Evolutionary conservation across 768 basidiomycete genomes (phyloP).

Genomic region (Tylopilus vinaceipallidus): DNA sequence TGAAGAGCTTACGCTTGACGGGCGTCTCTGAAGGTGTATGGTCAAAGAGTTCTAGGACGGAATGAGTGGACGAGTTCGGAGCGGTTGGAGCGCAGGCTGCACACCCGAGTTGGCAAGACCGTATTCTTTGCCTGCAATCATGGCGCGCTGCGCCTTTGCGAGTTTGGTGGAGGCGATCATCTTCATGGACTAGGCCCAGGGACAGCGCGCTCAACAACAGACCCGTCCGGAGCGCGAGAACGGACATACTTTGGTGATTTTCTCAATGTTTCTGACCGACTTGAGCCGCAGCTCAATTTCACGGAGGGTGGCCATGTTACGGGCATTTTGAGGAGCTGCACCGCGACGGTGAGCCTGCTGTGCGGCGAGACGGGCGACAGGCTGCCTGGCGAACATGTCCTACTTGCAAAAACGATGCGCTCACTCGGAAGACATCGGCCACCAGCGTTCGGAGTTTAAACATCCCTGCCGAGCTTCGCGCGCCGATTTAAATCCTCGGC

Average conservation of each 20-base stretch:
- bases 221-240: not conserved
- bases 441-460: constrained; percentile 33
- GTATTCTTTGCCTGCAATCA: constrained; percentile 89
- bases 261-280: constrained; percentile 97
- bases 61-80: not conserved
- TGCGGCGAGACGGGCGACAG: constrained; percentile 41
- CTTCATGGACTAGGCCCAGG: constrained; percentile 79
- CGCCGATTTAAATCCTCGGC: constrained; percentile 30
- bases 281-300: constrained; percentile 96
- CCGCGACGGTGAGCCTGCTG: constrained; percentile 39
- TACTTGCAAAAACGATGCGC: constrained; percentile 1
- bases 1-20: constrained; percentile 79
- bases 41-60: constrained; percentile 76
- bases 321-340: constrained; percentile 47
- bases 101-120: constrained; percentile 87
- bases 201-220: constrained; percentile 1
- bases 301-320: constrained; percentile 95
- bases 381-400: constrained; percentile 50
- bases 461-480: constrained; percentile 15
- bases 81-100: constrained; percentile 11
- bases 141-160: constrained; percentile 91
- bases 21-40: constrained; percentile 68
- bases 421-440: constrained; percentile 37
- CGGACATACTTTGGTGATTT: constrained; percentile 90
- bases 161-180: constrained; percentile 99